Evolutionary conservation across 176 grass and related monocot genomes (phyloP).

Genomic region (Musa schizocarpa): DNA sequence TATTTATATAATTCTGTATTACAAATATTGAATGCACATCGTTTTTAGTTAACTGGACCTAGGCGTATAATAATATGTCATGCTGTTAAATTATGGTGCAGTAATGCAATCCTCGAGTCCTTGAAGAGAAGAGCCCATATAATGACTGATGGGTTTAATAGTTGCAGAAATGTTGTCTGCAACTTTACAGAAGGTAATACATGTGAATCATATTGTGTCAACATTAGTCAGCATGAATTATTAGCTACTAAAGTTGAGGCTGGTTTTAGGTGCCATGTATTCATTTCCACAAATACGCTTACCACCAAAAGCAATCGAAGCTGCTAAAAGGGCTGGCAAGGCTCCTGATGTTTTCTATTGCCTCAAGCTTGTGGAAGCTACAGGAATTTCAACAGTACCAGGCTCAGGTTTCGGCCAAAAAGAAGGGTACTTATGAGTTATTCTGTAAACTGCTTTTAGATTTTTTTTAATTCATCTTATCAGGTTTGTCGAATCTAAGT

Average conservation of each 20-base stretch:
- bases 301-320: conserved; percentile 75
- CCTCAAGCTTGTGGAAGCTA: conserved; percentile 88
- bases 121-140: conserved; percentile 83
- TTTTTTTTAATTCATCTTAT: no score
- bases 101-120: conserved; percentile 70
- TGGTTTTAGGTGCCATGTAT: conserved; percentile 90
- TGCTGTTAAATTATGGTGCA: conserved; percentile 34
- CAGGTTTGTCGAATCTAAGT: no score
- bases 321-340: conserved; percentile 73
- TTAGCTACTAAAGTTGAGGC: not conserved
- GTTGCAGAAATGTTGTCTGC: conserved; percentile 92
- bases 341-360: conserved; percentile 89
- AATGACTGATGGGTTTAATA: conserved; percentile 98
- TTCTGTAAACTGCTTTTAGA: not conserved
- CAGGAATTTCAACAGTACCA: conserved; percentile 95
- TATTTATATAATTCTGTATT: not conserved
- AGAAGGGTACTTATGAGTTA: conserved; percentile 53
- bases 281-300: conserved; percentile 94
- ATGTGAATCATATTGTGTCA: not conserved
- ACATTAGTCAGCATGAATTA: not conserved
- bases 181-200: conserved; percentile 92
- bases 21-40: not conserved
- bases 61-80: not conserved
- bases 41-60: not conserved
- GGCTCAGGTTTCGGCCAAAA: conserved; percentile 98